These are phyloP conservation scores for Penicillium pancosmium DNA, from an alignment of 495 filamentous ascomycete species.

Conservation along the genomic window DNA sequence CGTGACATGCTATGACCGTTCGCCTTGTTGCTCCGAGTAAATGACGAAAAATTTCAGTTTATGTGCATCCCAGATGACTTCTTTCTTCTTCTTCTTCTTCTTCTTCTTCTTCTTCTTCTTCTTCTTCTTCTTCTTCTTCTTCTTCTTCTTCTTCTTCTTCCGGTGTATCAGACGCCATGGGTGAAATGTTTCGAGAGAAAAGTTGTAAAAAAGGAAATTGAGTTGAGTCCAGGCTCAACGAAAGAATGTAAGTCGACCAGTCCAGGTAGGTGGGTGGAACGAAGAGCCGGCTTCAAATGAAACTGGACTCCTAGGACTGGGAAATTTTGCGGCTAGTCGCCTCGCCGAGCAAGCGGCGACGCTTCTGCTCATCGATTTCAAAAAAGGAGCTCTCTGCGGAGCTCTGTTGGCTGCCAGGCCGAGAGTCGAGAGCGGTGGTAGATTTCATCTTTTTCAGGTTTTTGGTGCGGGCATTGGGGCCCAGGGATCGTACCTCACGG, in stretches of 20 bases:
- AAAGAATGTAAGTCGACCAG: conserved; percentile 2
- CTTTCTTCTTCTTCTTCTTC: conserved; percentile 13
- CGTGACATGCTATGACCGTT: conserved; percentile 18
- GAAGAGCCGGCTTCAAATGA: conserved; percentile 1
- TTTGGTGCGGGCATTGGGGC: conserved; percentile 36
- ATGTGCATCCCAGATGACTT: conserved; percentile 19
- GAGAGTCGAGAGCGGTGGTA: conserved; percentile 36
- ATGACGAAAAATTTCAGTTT: conserved; percentile 12
- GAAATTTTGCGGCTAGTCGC: conserved; percentile 47
- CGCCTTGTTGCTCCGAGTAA: conserved; percentile 22
- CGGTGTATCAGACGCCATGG: conserved; percentile 17
- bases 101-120: conserved; percentile 14
- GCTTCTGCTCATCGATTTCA: conserved; percentile 53
- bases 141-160: conserved; percentile 14
- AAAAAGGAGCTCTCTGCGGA: conserved; percentile 41
- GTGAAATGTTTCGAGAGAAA: conserved; percentile 7
- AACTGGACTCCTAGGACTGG: conserved; percentile 23
- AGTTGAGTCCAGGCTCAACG: conserved; percentile 16
- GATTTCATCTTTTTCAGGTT: conserved; percentile 55
- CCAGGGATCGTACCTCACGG: conserved; percentile 56
- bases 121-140: conserved; percentile 15
- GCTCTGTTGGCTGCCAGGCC: conserved; percentile 29
- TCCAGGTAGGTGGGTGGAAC: neutral
- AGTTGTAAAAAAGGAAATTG: conserved; percentile 5
- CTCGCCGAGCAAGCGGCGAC: conserved; percentile 51